These are phyloP conservation scores for Mycena albidolilacea DNA, from an alignment of 768 basidiomycete genomes.

Conservation along the genomic window DNA sequence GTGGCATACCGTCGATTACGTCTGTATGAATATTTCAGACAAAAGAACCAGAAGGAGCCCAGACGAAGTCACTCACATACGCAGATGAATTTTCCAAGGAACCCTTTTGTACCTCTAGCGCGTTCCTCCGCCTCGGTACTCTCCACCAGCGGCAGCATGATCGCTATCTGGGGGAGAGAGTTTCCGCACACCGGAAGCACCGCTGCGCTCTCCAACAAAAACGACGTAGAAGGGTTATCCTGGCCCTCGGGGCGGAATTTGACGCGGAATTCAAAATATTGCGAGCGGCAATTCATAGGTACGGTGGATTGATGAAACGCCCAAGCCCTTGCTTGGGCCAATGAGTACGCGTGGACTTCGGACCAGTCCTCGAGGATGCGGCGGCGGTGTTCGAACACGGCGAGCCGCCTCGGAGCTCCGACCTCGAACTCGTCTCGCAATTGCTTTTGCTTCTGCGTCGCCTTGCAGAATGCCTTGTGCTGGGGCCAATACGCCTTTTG, in stretches of 20 bases:
- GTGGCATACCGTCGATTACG: neutral
- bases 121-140: neutral
- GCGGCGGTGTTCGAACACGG: neutral
- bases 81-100: conserved; percentile 7
- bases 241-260: conserved; percentile 9
- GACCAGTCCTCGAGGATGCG: conserved; percentile 7
- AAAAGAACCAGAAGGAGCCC: no score
- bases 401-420: neutral
- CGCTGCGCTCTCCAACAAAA: neutral
- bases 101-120: neutral
- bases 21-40: neutral
- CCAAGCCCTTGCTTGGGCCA: conserved; percentile 2
- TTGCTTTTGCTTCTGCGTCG: neutral
- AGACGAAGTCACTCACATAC: neutral
- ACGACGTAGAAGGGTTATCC: conserved; percentile 8
- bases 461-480: conserved; percentile 17
- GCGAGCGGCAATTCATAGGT: conserved; percentile 8
- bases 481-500: conserved; percentile 3
- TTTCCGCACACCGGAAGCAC: neutral
- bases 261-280: conserved; percentile 10
- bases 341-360: conserved; percentile 1
- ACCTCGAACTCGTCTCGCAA: neutral
- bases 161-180: neutral
- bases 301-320: neutral
- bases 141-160: neutral